A percentile compares a stretch with the other conserved stretches of the same genome.
phyloP scores from a whole-genome alignment of 192 early-diverging fungal species.

The Cetraspora pellucida region DNA sequence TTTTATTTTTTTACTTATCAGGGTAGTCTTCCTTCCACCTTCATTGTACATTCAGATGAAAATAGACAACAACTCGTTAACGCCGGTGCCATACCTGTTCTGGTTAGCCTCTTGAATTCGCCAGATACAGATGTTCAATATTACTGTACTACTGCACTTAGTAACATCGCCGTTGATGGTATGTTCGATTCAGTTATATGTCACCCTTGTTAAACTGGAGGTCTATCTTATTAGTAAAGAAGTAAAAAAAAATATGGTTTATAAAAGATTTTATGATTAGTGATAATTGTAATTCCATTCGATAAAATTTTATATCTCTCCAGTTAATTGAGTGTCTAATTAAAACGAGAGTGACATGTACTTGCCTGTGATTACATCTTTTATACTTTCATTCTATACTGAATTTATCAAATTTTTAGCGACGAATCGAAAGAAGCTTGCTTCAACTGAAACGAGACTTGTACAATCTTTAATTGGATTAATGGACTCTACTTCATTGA shows the following conservation, averaged over 20 bases:
- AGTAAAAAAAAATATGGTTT: too few relatives aligned
- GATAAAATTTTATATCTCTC: neutral
- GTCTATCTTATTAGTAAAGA: too few relatives aligned
- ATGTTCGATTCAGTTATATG: neutral
- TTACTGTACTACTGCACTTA: slow-evolving; percentile 86
- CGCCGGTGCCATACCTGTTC: slow-evolving; percentile 80
- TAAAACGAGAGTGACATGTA: neutral
- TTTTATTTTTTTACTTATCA: too few relatives aligned
- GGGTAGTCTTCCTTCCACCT: too few relatives aligned
- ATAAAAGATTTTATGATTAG: neutral
- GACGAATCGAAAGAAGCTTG: slow-evolving; percentile 64
- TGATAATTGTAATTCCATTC: neutral
- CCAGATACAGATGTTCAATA: slow-evolving; percentile 87
- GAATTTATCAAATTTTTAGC: slow-evolving; percentile 16
- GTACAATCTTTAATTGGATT: slow-evolving; percentile 77
- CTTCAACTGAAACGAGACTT: slow-evolving; percentile 71
- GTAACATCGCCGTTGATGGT: slow-evolving; percentile 87
- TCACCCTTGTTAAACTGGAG: too few relatives aligned
- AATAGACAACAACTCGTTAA: slow-evolving; percentile 82
- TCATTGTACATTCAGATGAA: slow-evolving; percentile 47
- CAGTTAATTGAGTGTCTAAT: too few relatives aligned
- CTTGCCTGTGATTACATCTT: neutral
- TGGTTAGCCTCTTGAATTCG: slow-evolving; percentile 74
- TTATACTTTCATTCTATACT: neutral
- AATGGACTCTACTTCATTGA: slow-evolving; percentile 75